phyloP scores from a whole-genome alignment of 305 asterid species.

The Solanum aculeatissimum region DNA sequence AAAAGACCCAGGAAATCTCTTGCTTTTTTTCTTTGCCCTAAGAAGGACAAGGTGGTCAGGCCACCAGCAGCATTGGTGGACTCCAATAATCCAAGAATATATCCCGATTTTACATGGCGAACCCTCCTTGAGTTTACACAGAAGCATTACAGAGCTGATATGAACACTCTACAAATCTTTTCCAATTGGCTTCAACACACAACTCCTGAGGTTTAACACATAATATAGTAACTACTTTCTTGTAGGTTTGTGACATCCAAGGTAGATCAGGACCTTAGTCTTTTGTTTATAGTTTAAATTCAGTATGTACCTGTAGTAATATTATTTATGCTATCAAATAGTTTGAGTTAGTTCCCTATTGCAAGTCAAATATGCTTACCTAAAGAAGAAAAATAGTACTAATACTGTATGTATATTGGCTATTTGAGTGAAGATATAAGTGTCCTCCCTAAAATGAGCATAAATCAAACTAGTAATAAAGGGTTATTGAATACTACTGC shows the following conservation, averaged over 20 bases:
- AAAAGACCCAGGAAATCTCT: slow-evolving; percentile 42
- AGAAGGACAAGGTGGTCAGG: slow-evolving; percentile 37
- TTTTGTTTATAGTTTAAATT: background rate
- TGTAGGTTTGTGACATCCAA: background rate
- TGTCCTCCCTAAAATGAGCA: background rate
- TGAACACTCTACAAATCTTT: slow-evolving; percentile 20
- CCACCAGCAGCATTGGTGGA: slow-evolving; percentile 13
- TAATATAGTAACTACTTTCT: background rate
- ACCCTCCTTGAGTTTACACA: slow-evolving; percentile 25
- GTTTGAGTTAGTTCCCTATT: background rate
- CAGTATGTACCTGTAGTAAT: background rate
- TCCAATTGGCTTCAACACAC: slow-evolving; percentile 12
- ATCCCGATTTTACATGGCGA: slow-evolving; percentile 18
- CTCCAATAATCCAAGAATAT: slow-evolving; percentile 1
- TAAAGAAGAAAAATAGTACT: background rate
- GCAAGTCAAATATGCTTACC: background rate
- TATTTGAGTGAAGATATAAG: background rate
- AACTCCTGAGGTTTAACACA: background rate
- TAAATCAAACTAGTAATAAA: background rate
- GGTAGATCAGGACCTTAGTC: background rate
- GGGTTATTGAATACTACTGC: background rate
- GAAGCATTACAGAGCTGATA: slow-evolving; percentile 30
- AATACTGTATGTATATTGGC: background rate
- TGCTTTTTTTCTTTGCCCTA: slow-evolving; percentile 55
- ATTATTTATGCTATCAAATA: background rate